Base-by-base conservation (phyloP, 495 filamentous ascomycete species). In the Parathielavia hyrcaniae region DNA sequence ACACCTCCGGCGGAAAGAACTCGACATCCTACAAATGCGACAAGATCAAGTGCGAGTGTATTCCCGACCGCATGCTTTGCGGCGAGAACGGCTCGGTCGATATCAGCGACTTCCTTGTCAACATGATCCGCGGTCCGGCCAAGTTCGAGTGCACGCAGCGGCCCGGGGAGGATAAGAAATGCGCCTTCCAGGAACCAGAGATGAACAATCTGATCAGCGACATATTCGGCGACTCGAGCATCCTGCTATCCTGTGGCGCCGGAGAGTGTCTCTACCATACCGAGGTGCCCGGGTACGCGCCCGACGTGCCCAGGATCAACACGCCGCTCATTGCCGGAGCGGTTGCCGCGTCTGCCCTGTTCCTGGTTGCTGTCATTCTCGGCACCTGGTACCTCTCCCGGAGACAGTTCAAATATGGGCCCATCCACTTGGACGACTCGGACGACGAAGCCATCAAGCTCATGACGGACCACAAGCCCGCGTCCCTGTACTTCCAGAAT, bases 251-350 rank as follows among this genome's bases (percentile, higher is more conserved):
- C 39, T 98, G 93, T 68, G 73, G 85, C 59, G 79, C 91, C 19
- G 93, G 93, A 55, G 93, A 98, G 71, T 98, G 93, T 77, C 75
- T 98, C 30, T 88, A 96, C 71, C 81, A 84, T 60, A 95, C 91
- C 11, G 89, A 97, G 58, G 86, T 96, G 19, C 93, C 93, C 12
- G 95, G 93, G 30, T 97, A 93, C 67, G 74, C 86, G 53, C 82
- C 90, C 41, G 88, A 91, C 5, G 77, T 97, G 50, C 97, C 97
- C 73, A 84, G 87, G 65, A 97, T 98, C 75, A 98, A 98, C 69
- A 98, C 91, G 0, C 93, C 95, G 12, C 77, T 98, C 46, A 97
- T 98, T 64, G 93, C 93, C 19, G 86, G 89, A 36, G 89, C 95
- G 50, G 97, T 98, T 67, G 91, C 91, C 10, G 90, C 84, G 23